phyloP scores from a whole-genome alignment of 2,329 filamentous ascomycete genomes.

The Magnaporthiopsis incrustans region DNA sequence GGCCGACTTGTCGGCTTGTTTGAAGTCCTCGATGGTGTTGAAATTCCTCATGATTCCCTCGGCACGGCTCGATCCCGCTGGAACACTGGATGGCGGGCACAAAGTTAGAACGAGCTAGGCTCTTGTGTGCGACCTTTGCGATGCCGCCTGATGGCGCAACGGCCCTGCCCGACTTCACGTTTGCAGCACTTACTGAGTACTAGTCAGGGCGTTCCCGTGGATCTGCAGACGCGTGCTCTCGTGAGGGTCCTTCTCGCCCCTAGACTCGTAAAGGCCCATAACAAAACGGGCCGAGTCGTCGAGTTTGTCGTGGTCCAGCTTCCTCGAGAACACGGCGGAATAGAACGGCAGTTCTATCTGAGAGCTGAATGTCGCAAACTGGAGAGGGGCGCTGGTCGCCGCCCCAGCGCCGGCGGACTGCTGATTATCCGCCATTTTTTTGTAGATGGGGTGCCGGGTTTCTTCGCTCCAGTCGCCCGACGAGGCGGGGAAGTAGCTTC shows the following conservation, averaged over 20 bases:
- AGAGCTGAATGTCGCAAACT: conserved; percentile 84
- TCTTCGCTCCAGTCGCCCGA: neutral
- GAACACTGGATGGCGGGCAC: conserved; percentile 40
- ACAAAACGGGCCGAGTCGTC: conserved; percentile 86
- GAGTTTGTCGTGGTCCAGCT: conserved; percentile 95
- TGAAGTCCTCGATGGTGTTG: conserved; percentile 93
- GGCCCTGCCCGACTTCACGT: neutral
- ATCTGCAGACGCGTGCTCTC: conserved; percentile 86
- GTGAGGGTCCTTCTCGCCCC: conserved; percentile 59
- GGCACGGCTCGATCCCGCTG: conserved; percentile 66
- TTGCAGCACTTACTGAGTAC: conserved; percentile 58
- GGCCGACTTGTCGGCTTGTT: conserved; percentile 68
- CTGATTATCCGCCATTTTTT: conserved; percentile 2
- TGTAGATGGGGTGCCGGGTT: neutral
- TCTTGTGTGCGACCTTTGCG: neutral
- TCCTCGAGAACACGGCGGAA: conserved; percentile 79
- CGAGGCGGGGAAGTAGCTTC: neutral
- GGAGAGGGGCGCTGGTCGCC: conserved; percentile 25
- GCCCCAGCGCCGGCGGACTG: neutral
- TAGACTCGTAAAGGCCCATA: conserved; percentile 82
- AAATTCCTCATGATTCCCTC: conserved; percentile 94
- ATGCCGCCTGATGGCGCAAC: neutral
- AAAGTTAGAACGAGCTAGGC: neutral
- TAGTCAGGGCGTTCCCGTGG: conserved; percentile 76
- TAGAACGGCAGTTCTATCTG: conserved; percentile 97